Percentiles rank a stretch among this genome's conserved stretches.
Conservation (phyloP, 306 rosid genomes). For the Fagus crenata region DNA sequence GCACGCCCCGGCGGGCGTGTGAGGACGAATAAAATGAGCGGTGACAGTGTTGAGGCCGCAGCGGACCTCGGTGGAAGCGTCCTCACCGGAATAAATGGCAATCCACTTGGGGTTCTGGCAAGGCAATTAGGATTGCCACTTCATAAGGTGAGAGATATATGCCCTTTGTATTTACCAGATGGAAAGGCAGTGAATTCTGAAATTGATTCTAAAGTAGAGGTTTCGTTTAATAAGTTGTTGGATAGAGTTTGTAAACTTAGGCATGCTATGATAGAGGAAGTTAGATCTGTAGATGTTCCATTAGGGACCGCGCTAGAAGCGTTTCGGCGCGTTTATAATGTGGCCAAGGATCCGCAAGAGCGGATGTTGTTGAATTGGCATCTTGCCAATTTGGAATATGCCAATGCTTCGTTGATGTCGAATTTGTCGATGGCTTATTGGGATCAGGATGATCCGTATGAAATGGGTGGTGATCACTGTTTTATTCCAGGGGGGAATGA, state of each 20-base stretch:
- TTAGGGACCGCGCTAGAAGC: slow-evolving; percentile 84
- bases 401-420: slow-evolving; percentile 82
- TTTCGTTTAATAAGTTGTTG: slow-evolving; percentile 68
- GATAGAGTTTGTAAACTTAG: slow-evolving; percentile 95
- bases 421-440: slow-evolving; percentile 92
- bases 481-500: slow-evolving; percentile 89
- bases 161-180: slow-evolving; percentile 85
- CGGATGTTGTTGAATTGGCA: slow-evolving; percentile 90
- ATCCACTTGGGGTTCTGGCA: slow-evolving; percentile 87
- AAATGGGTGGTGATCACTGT: slow-evolving; percentile 98
- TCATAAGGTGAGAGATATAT: slow-evolving; percentile 87
- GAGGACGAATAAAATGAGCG: slow-evolving; percentile 70
- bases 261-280: slow-evolving; percentile 80
- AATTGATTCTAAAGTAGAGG: slow-evolving; percentile 69
- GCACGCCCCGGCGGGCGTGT: slow-evolving; percentile 84
- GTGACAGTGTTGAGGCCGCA: slow-evolving; percentile 63
- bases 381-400: slow-evolving; percentile 90
- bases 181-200: slow-evolving; percentile 73
- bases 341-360: slow-evolving; percentile 69
- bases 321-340: slow-evolving; percentile 62
- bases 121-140: slow-evolving; percentile 82
- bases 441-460: slow-evolving; percentile 96
- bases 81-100: slow-evolving; percentile 85
- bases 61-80: slow-evolving; percentile 96
- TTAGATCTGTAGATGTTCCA: slow-evolving; percentile 71